phyloP scores from a whole-genome alignment of 352 stramenopile species.

The Globisporangium abappressorium region DNA sequence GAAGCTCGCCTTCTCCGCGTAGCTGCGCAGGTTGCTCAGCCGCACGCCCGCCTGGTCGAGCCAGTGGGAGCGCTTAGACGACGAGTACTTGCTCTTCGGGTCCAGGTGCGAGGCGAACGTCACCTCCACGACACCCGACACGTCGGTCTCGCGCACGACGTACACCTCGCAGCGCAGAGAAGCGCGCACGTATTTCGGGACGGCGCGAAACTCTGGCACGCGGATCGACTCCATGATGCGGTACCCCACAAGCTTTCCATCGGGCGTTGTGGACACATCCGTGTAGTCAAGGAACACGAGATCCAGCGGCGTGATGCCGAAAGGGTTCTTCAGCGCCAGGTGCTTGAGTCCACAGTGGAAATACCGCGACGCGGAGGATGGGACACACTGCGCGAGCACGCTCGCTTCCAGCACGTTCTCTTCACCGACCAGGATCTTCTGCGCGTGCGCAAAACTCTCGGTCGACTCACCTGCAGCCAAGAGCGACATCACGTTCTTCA shows the following conservation, averaged over 20 bases:
- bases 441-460: slow-evolving; percentile 52
- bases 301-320: slow-evolving; percentile 56
- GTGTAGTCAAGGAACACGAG: slow-evolving; percentile 86
- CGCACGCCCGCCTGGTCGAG: slow-evolving; percentile 53
- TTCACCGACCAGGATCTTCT: slow-evolving; percentile 54
- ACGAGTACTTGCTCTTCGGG: slow-evolving; percentile 73
- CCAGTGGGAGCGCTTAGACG: slow-evolving; percentile 54
- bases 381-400: slow-evolving; percentile 63
- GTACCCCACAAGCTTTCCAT: slow-evolving; percentile 66
- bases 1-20: slow-evolving; percentile 71
- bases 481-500: slow-evolving; percentile 83
- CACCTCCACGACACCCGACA: slow-evolving; percentile 72
- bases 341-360: slow-evolving; percentile 87
- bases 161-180: slow-evolving; percentile 84
- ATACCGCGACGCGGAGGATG: slow-evolving; percentile 49
- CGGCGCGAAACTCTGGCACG: slow-evolving; percentile 51
- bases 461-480: slow-evolving; percentile 52
- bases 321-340: slow-evolving; percentile 78
- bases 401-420: slow-evolving; percentile 69
- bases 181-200: slow-evolving; percentile 60
- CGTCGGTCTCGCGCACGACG: slow-evolving; percentile 65
- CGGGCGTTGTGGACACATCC: slow-evolving; percentile 59
- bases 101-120: slow-evolving; percentile 82
- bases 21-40: slow-evolving; percentile 53
- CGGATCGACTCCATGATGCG: slow-evolving; percentile 82